Base-by-base conservation (phyloP, 352 stramenopile species). In the Phytophthora citricola region DNA sequence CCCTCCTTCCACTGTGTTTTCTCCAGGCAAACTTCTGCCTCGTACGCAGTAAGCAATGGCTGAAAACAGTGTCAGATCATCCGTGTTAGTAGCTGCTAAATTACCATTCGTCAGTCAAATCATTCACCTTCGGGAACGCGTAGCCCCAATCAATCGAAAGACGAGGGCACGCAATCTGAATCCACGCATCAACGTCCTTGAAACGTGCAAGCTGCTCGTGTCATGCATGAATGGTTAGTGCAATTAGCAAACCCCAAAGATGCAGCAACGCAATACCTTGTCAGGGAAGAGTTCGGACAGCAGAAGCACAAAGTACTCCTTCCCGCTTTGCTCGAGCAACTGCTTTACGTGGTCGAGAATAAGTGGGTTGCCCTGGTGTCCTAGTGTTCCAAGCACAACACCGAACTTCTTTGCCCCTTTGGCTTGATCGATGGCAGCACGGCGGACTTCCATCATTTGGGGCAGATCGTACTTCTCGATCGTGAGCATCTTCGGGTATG, bases 91-190 rank as follows among this genome's bases (percentile, higher is more conserved):
- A 9, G 20, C 22, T 49, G 43, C n/a, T 49, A 11, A 54, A n/a
- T 14, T 36, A 50, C 2, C 14, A 47, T 41, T 5, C n/a, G 26
- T 34, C 27, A 29, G 6, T 24, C 11, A 27, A 51, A 6, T 22
- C 31, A 54, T 17, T 50, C 43, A 92, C 88, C 77, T 97, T 98
- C 24, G 76, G 75, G 58, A 99, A 99, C 39, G 94, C 93, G 65
- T 99, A 97, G 52, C 98, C 98, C 98, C 98, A 99, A 75, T 99
- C 98, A 36, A 99, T 98, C 24, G 92, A 99, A 12, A 99, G 81
- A 12, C 98, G 83, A 4, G 98, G 98, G 74, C 98, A 99, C 15
- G 98, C 97, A 43, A 99, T 93, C 78, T 99, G 98, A 47, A 99
- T 97, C 97, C 97, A 99, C 7, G 93, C 97, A 55, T 99, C 93